Conservation (phyloP, 23 red algal species). For the Agarophyton chilense region DNA sequence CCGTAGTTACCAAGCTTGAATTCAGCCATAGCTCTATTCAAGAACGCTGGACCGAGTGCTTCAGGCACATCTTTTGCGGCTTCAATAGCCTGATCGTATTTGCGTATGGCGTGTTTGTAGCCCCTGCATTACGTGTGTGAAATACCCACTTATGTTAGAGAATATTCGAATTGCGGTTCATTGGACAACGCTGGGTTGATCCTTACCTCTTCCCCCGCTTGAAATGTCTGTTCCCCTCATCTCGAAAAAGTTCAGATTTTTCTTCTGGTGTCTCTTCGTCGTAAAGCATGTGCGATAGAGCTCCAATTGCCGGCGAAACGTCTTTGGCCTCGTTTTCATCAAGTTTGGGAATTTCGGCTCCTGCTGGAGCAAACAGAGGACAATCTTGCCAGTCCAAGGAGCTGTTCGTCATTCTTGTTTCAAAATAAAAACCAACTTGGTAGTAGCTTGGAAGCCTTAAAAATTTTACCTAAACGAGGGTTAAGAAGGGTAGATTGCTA, state of each 20-base stretch:
- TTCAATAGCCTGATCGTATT: slow-evolving; percentile 41
- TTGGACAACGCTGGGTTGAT: background rate
- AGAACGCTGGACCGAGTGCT: slow-evolving; percentile 8
- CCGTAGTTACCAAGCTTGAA: slow-evolving; percentile 71
- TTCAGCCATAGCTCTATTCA: slow-evolving; percentile 51
- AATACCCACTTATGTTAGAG: background rate
- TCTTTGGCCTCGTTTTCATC: slow-evolving; percentile 4
- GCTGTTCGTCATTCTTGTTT: background rate
- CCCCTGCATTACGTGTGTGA: background rate
- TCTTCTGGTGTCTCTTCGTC: slow-evolving; percentile 71
- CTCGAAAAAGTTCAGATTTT: slow-evolving; percentile 48
- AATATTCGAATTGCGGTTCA: background rate
- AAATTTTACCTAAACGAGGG: no score
- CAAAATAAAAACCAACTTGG: no score
- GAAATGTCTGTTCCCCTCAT: slow-evolving; percentile 64
- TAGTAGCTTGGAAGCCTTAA: no score
- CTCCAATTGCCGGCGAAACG: slow-evolving; percentile 20
- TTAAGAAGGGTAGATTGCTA: no score
- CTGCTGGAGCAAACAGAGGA: slow-evolving; percentile 50
- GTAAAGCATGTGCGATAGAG: slow-evolving; percentile 68
- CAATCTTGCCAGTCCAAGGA: slow-evolving; percentile 45
- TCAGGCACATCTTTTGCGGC: slow-evolving; percentile 23
- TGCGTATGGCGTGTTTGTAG: slow-evolving; percentile 23
- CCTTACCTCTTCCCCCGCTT: slow-evolving; percentile 37
- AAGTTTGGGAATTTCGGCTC: slow-evolving; percentile 24